Evolutionary conservation across 805 yeast genomes (phyloP).

Genomic region (Ogataea henricii): DNA sequence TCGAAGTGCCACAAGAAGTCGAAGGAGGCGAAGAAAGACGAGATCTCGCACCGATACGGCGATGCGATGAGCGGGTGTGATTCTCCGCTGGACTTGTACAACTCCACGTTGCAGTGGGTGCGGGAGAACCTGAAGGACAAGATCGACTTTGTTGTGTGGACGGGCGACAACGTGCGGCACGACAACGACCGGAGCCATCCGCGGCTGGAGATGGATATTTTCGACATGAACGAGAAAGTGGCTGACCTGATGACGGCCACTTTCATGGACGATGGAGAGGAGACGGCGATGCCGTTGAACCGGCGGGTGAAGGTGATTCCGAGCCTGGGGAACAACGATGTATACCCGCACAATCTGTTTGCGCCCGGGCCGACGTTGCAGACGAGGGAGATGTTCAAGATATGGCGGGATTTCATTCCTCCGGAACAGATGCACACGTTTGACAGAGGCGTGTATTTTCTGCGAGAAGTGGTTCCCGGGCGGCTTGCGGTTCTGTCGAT

Average conservation of each 20-base stretch:
- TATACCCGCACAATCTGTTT: constrained; percentile 83
- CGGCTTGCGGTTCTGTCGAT: constrained; percentile 77
- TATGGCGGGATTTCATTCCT: constrained; percentile 77
- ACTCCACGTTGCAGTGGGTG: constrained; percentile 69
- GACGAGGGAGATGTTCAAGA: constrained; percentile 71
- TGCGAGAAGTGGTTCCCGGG: constrained; percentile 77
- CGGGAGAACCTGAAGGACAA: constrained; percentile 64
- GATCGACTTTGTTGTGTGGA: constrained; percentile 86
- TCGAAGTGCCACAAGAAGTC: constrained; percentile 54
- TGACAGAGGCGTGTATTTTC: constrained; percentile 71
- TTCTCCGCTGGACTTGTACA: constrained; percentile 62
- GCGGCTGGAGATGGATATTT: constrained; percentile 70
- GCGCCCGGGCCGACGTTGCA: constrained; percentile 88
- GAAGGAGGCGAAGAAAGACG: constrained; percentile 40
- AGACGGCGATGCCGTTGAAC: constrained; percentile 26
- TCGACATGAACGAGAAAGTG: constrained; percentile 64
- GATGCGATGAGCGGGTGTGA: constrained; percentile 80
- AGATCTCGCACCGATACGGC: constrained; percentile 66
- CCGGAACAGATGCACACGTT: constrained; percentile 75
- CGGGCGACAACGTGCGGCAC: constrained; percentile 86
- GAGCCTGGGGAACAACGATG: constrained; percentile 83
- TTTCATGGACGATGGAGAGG: constrained; percentile 51
- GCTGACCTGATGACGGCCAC: constrained; percentile 52
- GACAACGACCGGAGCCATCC: constrained; percentile 78
- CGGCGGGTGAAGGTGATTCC: constrained; percentile 56